Conservation (phyloP, 208 protist species). For the Acanthamoeba quina region DNA sequence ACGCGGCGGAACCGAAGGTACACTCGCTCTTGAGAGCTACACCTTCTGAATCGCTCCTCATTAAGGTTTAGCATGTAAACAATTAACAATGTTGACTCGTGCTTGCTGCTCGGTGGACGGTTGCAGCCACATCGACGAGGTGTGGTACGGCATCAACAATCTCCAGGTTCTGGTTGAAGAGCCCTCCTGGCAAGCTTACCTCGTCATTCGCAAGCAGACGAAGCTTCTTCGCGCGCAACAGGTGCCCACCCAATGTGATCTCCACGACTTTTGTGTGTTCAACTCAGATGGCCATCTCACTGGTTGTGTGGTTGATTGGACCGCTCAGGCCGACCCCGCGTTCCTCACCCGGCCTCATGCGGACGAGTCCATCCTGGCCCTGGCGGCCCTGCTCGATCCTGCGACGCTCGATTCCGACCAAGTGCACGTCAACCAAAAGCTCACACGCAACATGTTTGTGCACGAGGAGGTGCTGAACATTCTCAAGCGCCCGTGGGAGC, state of each 20-base stretch:
- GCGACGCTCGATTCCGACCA: background rate
- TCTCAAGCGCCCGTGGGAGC: slow-evolving; percentile 70
- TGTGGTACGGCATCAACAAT: slow-evolving; percentile 20
- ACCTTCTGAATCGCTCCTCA: too few relatives aligned
- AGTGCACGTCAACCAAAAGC: slow-evolving; percentile 24
- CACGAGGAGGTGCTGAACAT: slow-evolving; percentile 67
- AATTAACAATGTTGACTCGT: too few relatives aligned
- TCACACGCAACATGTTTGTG: slow-evolving; percentile 31
- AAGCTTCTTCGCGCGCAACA: slow-evolving; percentile 1
- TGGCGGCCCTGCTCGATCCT: background rate
- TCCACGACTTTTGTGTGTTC: background rate
- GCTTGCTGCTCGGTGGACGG: too few relatives aligned
- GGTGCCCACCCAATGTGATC: background rate
- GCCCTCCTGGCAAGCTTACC: slow-evolving; percentile 21
- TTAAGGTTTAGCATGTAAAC: too few relatives aligned
- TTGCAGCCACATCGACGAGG: slow-evolving; percentile 49
- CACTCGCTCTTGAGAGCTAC: background rate
- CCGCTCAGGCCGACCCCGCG: background rate
- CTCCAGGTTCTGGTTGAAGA: slow-evolving; percentile 63
- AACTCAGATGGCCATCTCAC: background rate
- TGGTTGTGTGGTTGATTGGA: background rate
- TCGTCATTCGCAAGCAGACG: slow-evolving; percentile 17
- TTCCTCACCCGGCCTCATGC: background rate
- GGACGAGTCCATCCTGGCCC: background rate
- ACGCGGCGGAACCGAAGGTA: slow-evolving; percentile 49